phyloP scores from a whole-genome alignment of 83 land plant species.

The Diphasiastrum complanatum region DNA sequence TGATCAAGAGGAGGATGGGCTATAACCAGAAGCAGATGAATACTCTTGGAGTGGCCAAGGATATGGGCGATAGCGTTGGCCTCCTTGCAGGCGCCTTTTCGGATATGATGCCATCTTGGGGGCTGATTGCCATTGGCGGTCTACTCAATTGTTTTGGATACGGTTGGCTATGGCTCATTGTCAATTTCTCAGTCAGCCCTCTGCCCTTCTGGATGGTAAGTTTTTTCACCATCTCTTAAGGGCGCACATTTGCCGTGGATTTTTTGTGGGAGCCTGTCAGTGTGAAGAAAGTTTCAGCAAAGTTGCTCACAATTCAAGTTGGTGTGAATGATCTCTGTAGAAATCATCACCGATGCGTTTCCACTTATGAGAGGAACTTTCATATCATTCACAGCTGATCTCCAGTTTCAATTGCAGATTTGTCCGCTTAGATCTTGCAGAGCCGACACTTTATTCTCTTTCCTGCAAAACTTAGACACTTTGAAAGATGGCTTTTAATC shows the following conservation, averaged over 20 bases:
- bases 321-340: background rate
- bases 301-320: background rate
- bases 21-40: conserved; percentile 28
- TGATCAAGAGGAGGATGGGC: conserved; percentile 16
- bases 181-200: background rate
- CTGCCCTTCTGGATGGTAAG: conserved; percentile 17
- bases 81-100: conserved; percentile 25
- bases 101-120: conserved; percentile 27
- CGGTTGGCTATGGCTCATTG: conserved; percentile 27
- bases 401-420: too few species aligned
- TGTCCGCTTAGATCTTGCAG: too few species aligned
- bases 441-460: too few species aligned
- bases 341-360: too few species aligned
- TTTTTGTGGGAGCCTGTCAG: too few species aligned
- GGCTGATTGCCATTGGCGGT: conserved; percentile 19
- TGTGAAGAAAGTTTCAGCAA: too few species aligned
- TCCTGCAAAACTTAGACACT: too few species aligned
- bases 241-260: conserved; percentile 3
- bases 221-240: background rate
- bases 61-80: conserved; percentile 27
- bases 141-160: conserved; percentile 21
- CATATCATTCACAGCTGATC: too few species aligned
- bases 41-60: conserved; percentile 26
- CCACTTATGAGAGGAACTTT: too few species aligned
- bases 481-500: background rate